Evolutionary conservation across 805 yeast genomes (phyloP), one percentile per base, ranked within the genome.

Genomic region (Blastobotrys attinorum): DNA sequence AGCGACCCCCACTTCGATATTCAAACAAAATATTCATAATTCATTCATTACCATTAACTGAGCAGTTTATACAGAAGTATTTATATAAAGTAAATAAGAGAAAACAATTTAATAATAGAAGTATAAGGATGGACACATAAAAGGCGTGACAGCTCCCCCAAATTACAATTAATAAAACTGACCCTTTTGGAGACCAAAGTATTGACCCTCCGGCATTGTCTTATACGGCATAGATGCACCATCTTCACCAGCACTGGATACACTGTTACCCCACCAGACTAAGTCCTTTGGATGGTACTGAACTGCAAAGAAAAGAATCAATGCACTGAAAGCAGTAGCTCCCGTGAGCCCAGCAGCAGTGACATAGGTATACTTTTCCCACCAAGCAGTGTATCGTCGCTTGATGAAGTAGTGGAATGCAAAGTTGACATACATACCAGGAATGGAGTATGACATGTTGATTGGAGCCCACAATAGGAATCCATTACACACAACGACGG

Each of bases 331-430:
- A 1, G 76, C 76, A n/a, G 68, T 67, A 1, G 76, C 77, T 2
- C 75, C 73, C 3, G 71, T 67, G 11, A 73, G 55, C 1, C 73
- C 75, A 45, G 74, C 66, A 34, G 71, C 66, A 43, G 73, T 55
- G 11, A 73, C 65, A 51, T 73, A 73, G 53, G 72, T 71, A 57
- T 73, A 73, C 57, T 70, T 71, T 45, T 71, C 73, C 77, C 77
- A 73, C 78, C 77, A 73, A 17, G 61, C 54, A 11, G 67, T 56
- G 50, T 70, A 73, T 44, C 64, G 57, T 40, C 61, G 59, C 42
- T 69, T 68, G 47, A 73, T 56, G 45, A 59, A 57, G 52, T 65
- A 66, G 68, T 70, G 72, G 66, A 73, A 74, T 27, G 61, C 44
- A 48, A 60, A 65, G 22, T 74, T 66, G 36, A 71, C 42, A 32